Evolutionary conservation across 352 stramenopile species (phyloP).

Genomic region (Phytophthora foliorum): DNA sequence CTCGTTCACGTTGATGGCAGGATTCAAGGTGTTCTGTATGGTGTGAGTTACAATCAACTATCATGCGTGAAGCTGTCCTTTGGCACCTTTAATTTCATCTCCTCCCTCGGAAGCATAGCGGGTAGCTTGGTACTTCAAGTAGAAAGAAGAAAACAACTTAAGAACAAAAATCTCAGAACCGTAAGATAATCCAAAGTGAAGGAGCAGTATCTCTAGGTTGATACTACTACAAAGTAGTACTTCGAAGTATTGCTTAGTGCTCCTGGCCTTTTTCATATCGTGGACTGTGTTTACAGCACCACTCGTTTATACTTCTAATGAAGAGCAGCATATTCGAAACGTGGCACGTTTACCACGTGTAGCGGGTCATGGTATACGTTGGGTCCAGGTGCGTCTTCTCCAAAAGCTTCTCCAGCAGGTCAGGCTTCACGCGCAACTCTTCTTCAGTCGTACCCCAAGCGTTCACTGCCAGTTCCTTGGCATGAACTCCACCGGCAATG

Average conservation of each 20-base stretch:
- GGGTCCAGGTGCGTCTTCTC: constrained; percentile 33
- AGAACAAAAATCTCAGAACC: too few species aligned
- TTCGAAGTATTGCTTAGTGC: background rate
- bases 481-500: constrained; percentile 67
- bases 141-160: too few species aligned
- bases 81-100: too few species aligned
- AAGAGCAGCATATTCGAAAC: background rate
- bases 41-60: too few species aligned
- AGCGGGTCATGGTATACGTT: constrained; percentile 45
- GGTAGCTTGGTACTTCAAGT: too few species aligned
- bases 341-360: constrained; percentile 40
- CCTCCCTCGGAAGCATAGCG: too few species aligned
- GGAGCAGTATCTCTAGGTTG: background rate
- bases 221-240: too few species aligned
- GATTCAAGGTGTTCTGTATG: too few species aligned
- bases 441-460: constrained; percentile 35
- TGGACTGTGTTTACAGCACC: background rate
- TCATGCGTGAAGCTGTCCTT: too few species aligned
- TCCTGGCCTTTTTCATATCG: constrained; percentile 3
- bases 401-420: constrained; percentile 36
- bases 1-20: too few species aligned
- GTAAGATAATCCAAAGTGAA: too few species aligned
- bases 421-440: constrained; percentile 36
- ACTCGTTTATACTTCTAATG: background rate
- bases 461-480: constrained; percentile 50